Conservation (phyloP, 1,139 yeast genomes). For the Magnusiomyces paraingens region DNA sequence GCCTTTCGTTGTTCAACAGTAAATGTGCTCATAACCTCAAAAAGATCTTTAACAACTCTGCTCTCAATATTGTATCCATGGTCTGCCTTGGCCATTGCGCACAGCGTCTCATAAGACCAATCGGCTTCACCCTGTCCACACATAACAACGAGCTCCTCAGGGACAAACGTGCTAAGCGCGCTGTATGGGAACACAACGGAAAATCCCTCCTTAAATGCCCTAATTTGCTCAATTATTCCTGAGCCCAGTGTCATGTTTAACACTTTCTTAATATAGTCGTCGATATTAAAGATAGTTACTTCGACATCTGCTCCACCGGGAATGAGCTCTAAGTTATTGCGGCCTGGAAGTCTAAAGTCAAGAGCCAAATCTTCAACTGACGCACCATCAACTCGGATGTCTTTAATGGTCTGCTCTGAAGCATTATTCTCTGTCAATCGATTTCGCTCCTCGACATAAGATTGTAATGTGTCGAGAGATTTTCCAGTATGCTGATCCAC, state of each 20-base stretch:
- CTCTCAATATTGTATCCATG: conserved; percentile 85
- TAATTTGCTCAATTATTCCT: conserved; percentile 62
- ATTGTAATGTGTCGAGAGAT: conserved; percentile 50
- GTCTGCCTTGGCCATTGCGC: conserved; percentile 66
- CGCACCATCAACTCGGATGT: conserved; percentile 38
- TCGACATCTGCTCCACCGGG: conserved; percentile 47
- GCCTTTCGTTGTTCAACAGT: conserved; percentile 51
- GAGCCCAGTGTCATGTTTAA: conserved; percentile 54
- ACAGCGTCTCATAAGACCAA: conserved; percentile 61
- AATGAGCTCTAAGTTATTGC: conserved; percentile 51
- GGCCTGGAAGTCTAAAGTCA: conserved; percentile 74
- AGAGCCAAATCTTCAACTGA: conserved; percentile 50
- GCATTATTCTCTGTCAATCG: conserved; percentile 18
- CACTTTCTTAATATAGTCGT: conserved; percentile 50
- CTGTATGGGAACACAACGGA: conserved; percentile 76
- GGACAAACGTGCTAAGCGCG: conserved; percentile 63
- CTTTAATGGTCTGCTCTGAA: conserved; percentile 17
- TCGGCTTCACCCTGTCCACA: conserved; percentile 80
- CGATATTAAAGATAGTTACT: conserved; percentile 52
- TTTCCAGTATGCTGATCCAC: conserved; percentile 58
- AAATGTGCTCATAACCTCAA: conserved; percentile 55
- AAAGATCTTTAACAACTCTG: conserved; percentile 50
- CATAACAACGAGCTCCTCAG: conserved; percentile 62
- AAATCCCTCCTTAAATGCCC: conserved; percentile 74
- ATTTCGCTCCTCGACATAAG: conserved; percentile 33